Evolutionary conservation across 805 yeast genomes (phyloP).

Genomic region (Blastobotrys mokoenaii): DNA sequence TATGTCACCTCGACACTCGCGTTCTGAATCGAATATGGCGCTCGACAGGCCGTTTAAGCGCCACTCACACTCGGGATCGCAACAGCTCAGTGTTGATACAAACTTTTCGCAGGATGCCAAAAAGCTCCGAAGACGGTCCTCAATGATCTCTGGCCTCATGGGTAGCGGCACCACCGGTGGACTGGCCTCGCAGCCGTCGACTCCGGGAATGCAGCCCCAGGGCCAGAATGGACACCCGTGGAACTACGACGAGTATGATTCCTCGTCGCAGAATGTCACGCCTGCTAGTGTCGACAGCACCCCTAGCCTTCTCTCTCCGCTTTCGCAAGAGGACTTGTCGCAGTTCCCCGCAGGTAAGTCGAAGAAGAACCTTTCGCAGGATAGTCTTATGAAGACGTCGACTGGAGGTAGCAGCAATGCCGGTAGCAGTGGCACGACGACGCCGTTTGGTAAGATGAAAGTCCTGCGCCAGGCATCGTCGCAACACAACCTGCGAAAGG

Average conservation of each 20-base stretch:
- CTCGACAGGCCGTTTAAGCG: background rate
- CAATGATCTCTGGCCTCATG: slow-evolving; percentile 4
- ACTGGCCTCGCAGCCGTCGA: background rate
- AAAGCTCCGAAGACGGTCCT: background rate
- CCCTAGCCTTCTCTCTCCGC: no score
- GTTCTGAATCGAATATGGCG: background rate
- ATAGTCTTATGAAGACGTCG: background rate
- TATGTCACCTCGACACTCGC: background rate
- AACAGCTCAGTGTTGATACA: background rate
- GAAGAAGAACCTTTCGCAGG: no score
- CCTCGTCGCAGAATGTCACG: no score
- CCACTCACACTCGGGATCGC: slow-evolving; percentile 1
- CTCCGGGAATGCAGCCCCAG: background rate
- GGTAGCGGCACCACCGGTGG: slow-evolving; percentile 3
- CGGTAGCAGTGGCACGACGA: background rate
- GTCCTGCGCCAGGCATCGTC: slow-evolving; percentile 47
- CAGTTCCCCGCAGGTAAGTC: no score
- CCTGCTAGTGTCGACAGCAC: no score
- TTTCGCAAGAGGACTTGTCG: no score
- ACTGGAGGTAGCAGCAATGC: background rate
- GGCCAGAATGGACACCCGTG: no score
- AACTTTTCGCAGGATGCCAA: background rate
- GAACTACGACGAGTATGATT: no score
- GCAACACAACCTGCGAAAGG: slow-evolving; percentile 29
- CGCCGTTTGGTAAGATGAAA: slow-evolving; percentile 30